phyloP scores from a whole-genome alignment of 2,329 filamentous ascomycete species.

The Calcarisporium arbuscula region DNA sequence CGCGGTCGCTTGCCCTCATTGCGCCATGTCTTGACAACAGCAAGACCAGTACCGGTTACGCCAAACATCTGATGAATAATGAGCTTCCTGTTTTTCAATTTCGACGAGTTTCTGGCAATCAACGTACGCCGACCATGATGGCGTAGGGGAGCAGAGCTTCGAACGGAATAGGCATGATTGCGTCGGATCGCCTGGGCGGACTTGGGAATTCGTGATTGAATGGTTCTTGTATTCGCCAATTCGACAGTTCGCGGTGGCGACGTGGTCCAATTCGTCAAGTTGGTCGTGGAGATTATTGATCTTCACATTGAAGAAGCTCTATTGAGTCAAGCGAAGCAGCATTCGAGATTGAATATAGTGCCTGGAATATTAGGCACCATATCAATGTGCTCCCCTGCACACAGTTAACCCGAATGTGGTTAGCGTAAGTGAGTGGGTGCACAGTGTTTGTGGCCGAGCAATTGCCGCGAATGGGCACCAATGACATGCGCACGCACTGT shows the following conservation, averaged over 20 bases:
- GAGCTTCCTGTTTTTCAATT: slow-evolving; percentile 12
- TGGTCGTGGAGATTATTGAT: no score
- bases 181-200: slow-evolving; percentile 24
- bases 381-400: no score
- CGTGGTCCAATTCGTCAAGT: slow-evolving; percentile 15
- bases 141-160: slow-evolving; percentile 58
- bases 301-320: no score
- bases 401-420: no score
- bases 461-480: no score
- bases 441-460: no score
- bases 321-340: no score
- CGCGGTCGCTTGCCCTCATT: slow-evolving; percentile 57
- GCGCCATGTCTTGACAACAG: slow-evolving; percentile 48
- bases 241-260: neutral
- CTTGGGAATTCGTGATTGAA: no score
- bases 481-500: slow-evolving; percentile 14
- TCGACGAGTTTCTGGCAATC: neutral
- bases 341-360: neutral
- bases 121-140: slow-evolving; percentile 55
- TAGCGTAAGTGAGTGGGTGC: no score
- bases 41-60: slow-evolving; percentile 50
- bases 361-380: neutral
- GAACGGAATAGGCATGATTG: slow-evolving; percentile 56
- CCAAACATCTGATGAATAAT: slow-evolving; percentile 52
- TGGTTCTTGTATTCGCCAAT: neutral